These are phyloP conservation scores for Takakia lepidozioides DNA, from an alignment of 225 moss, liverwort and hornwort genomes.

Conservation along the genomic window DNA sequence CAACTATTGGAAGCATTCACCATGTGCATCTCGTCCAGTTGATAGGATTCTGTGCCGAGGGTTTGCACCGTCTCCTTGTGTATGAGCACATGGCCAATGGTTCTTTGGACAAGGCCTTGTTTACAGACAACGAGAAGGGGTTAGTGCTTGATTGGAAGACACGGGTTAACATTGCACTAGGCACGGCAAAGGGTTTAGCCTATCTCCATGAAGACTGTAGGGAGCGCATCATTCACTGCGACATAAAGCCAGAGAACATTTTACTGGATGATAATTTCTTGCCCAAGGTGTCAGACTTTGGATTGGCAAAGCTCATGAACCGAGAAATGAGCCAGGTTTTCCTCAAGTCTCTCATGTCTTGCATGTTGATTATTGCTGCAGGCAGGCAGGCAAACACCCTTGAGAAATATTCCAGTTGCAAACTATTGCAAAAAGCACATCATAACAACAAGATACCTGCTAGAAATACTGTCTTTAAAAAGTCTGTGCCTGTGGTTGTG, in stretches of 20 bases:
- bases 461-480: no score
- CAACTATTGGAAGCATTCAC: slow-evolving; percentile 31
- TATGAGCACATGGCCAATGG: slow-evolving; percentile 57
- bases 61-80: slow-evolving; percentile 42
- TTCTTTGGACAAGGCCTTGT: slow-evolving; percentile 52
- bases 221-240: slow-evolving; percentile 49
- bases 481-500: no score
- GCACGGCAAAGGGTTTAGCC: slow-evolving; percentile 48
- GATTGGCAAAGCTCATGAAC: no score
- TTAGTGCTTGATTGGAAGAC: slow-evolving; percentile 24
- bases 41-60: slow-evolving; percentile 54
- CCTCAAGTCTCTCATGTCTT: no score
- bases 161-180: slow-evolving; percentile 40
- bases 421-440: no score
- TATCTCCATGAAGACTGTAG: slow-evolving; percentile 65
- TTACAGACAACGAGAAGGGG: slow-evolving; percentile 16
- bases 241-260: slow-evolving; percentile 70
- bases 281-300: background rate
- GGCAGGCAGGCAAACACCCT: no score
- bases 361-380: no score
- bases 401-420: no score
- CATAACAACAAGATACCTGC: no score
- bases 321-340: no score
- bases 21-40: slow-evolving; percentile 47
- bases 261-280: slow-evolving; percentile 34